phyloP scores from a whole-genome alignment of 768 basidiomycete genomes.

The Daedalea quercina region DNA sequence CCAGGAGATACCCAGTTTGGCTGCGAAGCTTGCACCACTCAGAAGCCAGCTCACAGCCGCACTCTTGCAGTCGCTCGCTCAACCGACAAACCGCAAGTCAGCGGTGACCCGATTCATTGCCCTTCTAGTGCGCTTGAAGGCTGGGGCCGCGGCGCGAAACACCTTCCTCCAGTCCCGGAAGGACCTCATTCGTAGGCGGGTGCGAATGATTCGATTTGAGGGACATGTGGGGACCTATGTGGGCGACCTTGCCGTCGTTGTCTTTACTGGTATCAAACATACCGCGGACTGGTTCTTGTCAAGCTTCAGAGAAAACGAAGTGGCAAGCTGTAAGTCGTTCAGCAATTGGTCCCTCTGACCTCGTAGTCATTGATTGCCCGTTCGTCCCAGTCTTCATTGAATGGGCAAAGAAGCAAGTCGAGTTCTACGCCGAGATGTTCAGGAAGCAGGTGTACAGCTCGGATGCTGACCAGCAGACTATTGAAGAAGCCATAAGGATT shows the following conservation, averaged over 20 bases:
- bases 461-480: constrained; percentile 61
- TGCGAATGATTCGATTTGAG: constrained; percentile 86
- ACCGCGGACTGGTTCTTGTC: constrained; percentile 97
- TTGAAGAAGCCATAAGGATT: constrained; percentile 74
- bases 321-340: constrained; percentile 71
- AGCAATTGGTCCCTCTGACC: constrained; percentile 1
- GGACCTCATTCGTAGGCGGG: constrained; percentile 64
- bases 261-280: constrained; percentile 93
- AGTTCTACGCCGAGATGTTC: constrained; percentile 79
- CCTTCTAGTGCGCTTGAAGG: constrained; percentile 67
- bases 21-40: constrained; percentile 56
- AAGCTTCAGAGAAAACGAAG: constrained; percentile 93
- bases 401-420: constrained; percentile 87
- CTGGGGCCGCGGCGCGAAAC: constrained; percentile 70
- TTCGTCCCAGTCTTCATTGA: constrained; percentile 72
- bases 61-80: constrained; percentile 67
- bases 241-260: constrained; percentile 79
- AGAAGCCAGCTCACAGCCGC: constrained; percentile 63
- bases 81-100: constrained; percentile 72
- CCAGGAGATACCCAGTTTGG: constrained; percentile 43
- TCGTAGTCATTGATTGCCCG: neutral
- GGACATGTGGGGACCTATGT: constrained; percentile 84
- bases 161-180: constrained; percentile 79
- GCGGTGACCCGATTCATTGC: constrained; percentile 64
- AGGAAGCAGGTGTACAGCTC: constrained; percentile 86